Percentiles rank a stretch among this genome's conserved stretches.
These are phyloP conservation scores for Pseudozyma sp. DNA, from an alignment of 1,284 basidiomycete species.

Conservation along the genomic window DNA sequence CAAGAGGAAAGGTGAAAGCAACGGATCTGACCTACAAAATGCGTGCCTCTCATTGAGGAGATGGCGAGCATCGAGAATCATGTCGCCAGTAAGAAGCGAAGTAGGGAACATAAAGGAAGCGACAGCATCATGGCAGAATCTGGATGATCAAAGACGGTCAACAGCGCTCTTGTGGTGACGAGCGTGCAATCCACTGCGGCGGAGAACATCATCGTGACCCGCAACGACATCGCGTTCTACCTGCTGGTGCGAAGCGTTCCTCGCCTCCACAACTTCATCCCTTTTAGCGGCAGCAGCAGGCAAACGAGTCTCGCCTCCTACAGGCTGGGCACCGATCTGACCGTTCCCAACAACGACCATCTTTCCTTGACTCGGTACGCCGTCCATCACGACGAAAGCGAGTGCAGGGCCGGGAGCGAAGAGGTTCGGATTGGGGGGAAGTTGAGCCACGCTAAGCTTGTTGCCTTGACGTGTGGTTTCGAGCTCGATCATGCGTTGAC, in stretches of 20 bases:
- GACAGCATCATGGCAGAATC: no score
- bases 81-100: background rate
- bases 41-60: background rate
- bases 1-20: background rate
- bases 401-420: constrained; percentile 66
- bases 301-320: constrained; percentile 23
- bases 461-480: constrained; percentile 22
- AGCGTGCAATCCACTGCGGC: constrained; percentile 32
- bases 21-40: constrained; percentile 29
- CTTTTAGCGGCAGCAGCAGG: constrained; percentile 12
- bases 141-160: constrained; percentile 22
- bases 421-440: constrained; percentile 63
- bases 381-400: constrained; percentile 63
- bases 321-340: constrained; percentile 50
- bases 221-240: constrained; percentile 8
- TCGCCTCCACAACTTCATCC: constrained; percentile 1
- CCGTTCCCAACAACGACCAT: constrained; percentile 65
- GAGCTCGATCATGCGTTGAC: constrained; percentile 72
- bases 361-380: constrained; percentile 62
- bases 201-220: constrained; percentile 21
- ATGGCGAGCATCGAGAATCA: constrained; percentile 20
- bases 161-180: constrained; percentile 30
- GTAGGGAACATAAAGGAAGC: no score
- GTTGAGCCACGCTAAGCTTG: constrained; percentile 51
- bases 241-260: constrained; percentile 8